Evolutionary conservation across 176 grass and related monocot genomes (phyloP).

Genomic region (Stipa capillata): DNA sequence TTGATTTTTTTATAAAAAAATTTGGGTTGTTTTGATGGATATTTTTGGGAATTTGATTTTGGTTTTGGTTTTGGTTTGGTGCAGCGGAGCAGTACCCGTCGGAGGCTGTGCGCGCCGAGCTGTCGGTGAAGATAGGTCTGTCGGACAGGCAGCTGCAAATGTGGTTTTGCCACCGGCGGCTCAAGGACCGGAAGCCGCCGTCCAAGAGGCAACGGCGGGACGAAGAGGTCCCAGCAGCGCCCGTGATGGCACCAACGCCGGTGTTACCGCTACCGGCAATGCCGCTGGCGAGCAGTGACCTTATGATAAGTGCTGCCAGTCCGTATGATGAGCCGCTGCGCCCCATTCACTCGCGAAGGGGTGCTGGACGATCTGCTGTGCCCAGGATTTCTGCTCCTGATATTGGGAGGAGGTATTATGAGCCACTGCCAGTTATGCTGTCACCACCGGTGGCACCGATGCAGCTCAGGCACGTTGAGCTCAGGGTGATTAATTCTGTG

Average conservation of each 20-base stretch:
- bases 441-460: neutral
- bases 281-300: slow-evolving; percentile 30
- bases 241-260: slow-evolving; percentile 6
- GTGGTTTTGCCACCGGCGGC: slow-evolving; percentile 97
- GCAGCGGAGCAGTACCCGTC: slow-evolving; percentile 88
- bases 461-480: slow-evolving; percentile 41
- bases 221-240: slow-evolving; percentile 22
- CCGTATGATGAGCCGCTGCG: slow-evolving; percentile 28
- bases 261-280: slow-evolving; percentile 25
- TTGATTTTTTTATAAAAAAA: neutral
- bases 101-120: slow-evolving; percentile 61
- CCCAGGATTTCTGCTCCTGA: slow-evolving; percentile 57
- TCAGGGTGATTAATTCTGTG: slow-evolving; percentile 46
- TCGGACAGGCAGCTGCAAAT: slow-evolving; percentile 95
- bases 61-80: slow-evolving; percentile 17
- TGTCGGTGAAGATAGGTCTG: slow-evolving; percentile 75
- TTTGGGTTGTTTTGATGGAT: neutral
- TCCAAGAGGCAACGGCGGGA: slow-evolving; percentile 52
- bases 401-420: slow-evolving; percentile 58
- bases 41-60: neutral
- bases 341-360: slow-evolving; percentile 22
- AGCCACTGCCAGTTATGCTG: slow-evolving; percentile 38
- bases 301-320: slow-evolving; percentile 6
- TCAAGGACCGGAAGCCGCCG: slow-evolving; percentile 82
- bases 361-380: slow-evolving; percentile 47